Base-by-base conservation (phyloP, 164 flowering plant genomes). In the Tinospora cordifolia region DNA sequence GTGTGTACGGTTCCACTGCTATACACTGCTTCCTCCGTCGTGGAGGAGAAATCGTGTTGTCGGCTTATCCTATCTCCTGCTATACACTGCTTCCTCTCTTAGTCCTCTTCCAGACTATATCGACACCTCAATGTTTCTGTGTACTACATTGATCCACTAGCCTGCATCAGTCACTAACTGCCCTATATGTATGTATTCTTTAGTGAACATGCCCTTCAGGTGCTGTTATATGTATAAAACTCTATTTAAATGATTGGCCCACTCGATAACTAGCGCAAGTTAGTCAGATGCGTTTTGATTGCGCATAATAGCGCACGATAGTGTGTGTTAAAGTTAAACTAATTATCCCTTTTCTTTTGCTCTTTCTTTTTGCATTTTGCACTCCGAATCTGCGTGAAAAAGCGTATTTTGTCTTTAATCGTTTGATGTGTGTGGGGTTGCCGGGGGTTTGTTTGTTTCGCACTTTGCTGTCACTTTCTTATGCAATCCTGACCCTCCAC, bases 361-460 rank as follows among this genome's bases (percentile, higher is more conserved):
- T 44, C 14, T 44, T 44, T 44, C 14, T 44, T 44, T 44, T 13
- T 44, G 14, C 47, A 44, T 44, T 44, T 9, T 44, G 14, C 1
- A 11, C 47, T 44, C 47, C 47, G 14, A 8, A n/a, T 54, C 60
- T 54, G 60, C 47, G 47, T 9, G 14, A 44, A 54, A 54, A 54
- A 79, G 82, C 62, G 69, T 62, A 12, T 78, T 76, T 82, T 78
- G 81, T 77, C 80, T 70, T 44, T 2, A 44, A 44, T 14, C 47
- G 47, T 44, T 7, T 44, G 47, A 30, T 30, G 47, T 44, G 47
- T 44, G 47, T 44, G 47, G 47, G 47, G 47, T 44, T 9, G 47
- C 46, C 46, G 4, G 24, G n/a, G n/a, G n/a, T n/a, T n/a, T n/a
- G n/a, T n/a, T n/a, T n/a, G 36, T 60, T 12, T 14, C 39, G 15